Evolutionary conservation across 139 green algal genomes (phyloP).

Genomic region (Volvox reticuliferus): DNA sequence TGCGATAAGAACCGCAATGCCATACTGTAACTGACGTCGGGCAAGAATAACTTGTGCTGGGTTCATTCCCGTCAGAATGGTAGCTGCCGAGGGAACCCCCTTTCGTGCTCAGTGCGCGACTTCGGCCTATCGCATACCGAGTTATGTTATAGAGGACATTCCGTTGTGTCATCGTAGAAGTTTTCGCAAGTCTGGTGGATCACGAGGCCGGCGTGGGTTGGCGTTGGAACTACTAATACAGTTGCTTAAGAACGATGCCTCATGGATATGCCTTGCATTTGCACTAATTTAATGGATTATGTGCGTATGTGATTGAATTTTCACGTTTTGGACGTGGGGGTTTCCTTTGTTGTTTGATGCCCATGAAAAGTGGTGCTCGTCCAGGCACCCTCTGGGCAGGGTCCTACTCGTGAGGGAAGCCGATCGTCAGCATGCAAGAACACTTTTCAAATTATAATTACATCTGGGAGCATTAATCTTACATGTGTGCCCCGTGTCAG

Average conservation of each 20-base stretch:
- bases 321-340: background rate
- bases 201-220: background rate
- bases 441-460: no score
- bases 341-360: background rate
- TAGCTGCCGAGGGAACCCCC: no score
- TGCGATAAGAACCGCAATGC: no score
- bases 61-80: background rate
- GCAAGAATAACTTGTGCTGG: slow-evolving; percentile 13
- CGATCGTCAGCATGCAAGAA: no score
- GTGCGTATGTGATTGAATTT: background rate
- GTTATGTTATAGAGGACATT: background rate
- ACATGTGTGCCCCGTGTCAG: no score
- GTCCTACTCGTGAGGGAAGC: no score
- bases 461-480: no score
- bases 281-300: background rate
- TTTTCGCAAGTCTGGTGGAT: background rate
- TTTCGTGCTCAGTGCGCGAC: background rate
- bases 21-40: background rate
- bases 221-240: slow-evolving; percentile 1
- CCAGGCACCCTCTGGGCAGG: background rate
- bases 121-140: background rate
- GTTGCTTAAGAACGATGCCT: background rate
- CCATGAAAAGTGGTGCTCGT: slow-evolving; percentile 1
- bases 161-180: background rate
- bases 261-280: background rate